These are phyloP conservation scores for Naganishia vishniacii DNA, from an alignment of 768 basidiomycete genomes.

Conservation along the genomic window DNA sequence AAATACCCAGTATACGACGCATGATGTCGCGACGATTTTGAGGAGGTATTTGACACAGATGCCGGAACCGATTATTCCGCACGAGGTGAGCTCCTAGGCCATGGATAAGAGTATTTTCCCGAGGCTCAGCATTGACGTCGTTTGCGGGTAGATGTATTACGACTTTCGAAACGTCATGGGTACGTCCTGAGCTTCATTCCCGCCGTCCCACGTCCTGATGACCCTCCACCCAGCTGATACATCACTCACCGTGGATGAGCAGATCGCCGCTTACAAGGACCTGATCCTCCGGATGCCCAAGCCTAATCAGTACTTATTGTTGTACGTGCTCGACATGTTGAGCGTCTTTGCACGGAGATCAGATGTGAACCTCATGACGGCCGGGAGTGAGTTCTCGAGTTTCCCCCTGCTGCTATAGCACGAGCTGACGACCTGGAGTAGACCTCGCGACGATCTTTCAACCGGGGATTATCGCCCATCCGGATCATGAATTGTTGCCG, in stretches of 20 bases:
- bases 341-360: constrained; percentile 89
- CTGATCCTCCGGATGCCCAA: constrained; percentile 80
- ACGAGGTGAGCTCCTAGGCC: constrained; percentile 76
- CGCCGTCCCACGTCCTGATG: background rate
- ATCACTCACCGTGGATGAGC: constrained; percentile 64
- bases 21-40: constrained; percentile 95
- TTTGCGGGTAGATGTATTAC: constrained; percentile 25
- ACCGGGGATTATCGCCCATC: constrained; percentile 86
- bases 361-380: constrained; percentile 92
- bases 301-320: constrained; percentile 87
- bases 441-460: constrained; percentile 97
- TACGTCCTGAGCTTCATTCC: constrained; percentile 17
- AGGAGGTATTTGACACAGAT: constrained; percentile 91
- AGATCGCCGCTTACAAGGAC: constrained; percentile 72
- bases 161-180: constrained; percentile 38
- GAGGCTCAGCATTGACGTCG: too few relatives aligned
- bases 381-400: constrained; percentile 63
- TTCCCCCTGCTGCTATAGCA: background rate
- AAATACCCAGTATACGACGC: constrained; percentile 75
- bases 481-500: constrained; percentile 76
- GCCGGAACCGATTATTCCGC: constrained; percentile 94
- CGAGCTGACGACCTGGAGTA: constrained; percentile 39
- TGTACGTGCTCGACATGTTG: constrained; percentile 91
- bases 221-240: constrained; percentile 55
- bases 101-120: too few relatives aligned